A percentile compares a stretch with the other conserved stretches of the same genome.
phyloP scores from a whole-genome alignment of 768 basidiomycete genomes.

The Boletus patriciae region DNA sequence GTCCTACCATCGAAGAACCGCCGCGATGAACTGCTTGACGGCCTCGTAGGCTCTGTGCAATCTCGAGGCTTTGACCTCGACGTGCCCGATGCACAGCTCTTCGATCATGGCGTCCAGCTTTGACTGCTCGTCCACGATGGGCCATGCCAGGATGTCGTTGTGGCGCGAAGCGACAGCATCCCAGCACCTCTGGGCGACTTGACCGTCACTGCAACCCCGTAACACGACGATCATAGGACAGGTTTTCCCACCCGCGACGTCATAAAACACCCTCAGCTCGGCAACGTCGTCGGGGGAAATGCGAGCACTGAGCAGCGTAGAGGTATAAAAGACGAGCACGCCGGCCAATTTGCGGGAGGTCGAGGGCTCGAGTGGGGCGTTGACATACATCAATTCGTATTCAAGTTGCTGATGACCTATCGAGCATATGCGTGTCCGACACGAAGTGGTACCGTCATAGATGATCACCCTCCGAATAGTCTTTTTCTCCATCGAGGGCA shows the following conservation, averaged over 20 bases:
- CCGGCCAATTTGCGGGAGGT: neutral
- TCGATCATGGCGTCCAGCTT: constrained; percentile 2
- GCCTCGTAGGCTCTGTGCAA: neutral
- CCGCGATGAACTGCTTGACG: neutral
- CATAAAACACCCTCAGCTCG: neutral
- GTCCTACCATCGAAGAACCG: neutral
- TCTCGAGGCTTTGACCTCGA: neutral
- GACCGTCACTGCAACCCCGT: neutral
- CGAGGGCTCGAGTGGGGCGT: neutral
- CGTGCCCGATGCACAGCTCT: neutral
- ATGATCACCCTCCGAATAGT: neutral
- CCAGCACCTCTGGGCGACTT: neutral
- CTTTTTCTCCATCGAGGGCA: neutral
- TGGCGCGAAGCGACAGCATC: neutral
- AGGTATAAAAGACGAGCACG: neutral
- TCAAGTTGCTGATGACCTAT: neutral
- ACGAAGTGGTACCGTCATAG: neutral
- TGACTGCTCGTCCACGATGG: neutral
- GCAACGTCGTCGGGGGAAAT: neutral
- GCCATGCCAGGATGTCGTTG: neutral
- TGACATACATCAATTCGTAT: neutral
- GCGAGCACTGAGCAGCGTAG: neutral
- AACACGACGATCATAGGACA: constrained; percentile 4
- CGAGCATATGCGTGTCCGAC: neutral
- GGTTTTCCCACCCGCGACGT: neutral